Evolutionary conservation across 1,284 basidiomycete species (phyloP), one percentile per base, ranked within the genome.

Genomic region (Chalciporus sp.): DNA sequence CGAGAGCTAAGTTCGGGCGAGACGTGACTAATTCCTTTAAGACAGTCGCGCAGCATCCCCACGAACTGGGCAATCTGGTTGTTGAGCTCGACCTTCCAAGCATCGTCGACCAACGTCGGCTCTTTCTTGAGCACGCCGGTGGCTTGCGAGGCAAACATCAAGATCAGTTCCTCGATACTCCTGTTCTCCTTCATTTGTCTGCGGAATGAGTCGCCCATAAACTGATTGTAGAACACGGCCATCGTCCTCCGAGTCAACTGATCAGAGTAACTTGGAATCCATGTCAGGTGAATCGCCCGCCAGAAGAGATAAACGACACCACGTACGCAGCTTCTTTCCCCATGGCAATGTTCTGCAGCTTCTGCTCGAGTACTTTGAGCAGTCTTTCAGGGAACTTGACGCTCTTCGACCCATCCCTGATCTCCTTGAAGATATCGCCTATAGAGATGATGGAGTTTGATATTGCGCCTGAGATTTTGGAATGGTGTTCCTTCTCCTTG

Each of bases 141-240:
- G 4, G 94, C 91, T 42, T 94, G 87, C 2, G 95, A 92, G 14
- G 95, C 95, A 66, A 98, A 98, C 79, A 92, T 90, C 49, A 99
- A 80, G 58, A 99, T 96, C 55, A 99, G 85, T 61, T 98, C 95
- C 73, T 99, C 97, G 50, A 98, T 91, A 76, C 96, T 97, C 45
- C 97, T 82, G 65, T 94, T 95, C 71, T 98, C 95, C 70, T 94
- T 94, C 83, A 98, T 88, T 65, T 95, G 92, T 41, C 85, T 82
- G 58, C 90, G 85, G 75, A 95, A 95, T 29, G 77, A 80, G 47
- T 92, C 88, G 56, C 92, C 86, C 66, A 88, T 88, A 71, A 93
- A 92, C 59, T 91, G 90, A 6, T 89, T 89, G 70, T 95, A 97
- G 72, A 96, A 97, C 28, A 90, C 86, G 47, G 89, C 94, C 78